Base-by-base conservation (phyloP, 1,284 basidiomycete genomes). In the Puccinia sorghi region DNA sequence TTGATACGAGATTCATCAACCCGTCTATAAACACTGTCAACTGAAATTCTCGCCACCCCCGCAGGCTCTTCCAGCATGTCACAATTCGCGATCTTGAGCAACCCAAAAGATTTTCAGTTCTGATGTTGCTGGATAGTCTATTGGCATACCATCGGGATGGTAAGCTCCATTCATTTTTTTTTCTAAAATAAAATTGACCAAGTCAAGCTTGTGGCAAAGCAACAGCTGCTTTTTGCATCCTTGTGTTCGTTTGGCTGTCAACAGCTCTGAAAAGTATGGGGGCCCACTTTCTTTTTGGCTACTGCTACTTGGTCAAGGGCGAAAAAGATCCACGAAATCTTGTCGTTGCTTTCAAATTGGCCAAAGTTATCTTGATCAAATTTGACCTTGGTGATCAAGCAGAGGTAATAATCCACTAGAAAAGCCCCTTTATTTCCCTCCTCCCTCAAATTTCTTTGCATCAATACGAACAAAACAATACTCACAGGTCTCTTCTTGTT, bases 311-410 rank as follows among this genome's bases (percentile, higher is more conserved):
- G 37, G 94, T 91, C 0, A 91, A 95, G 79, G 95, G 95, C 32
- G 96, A 99, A 85, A 99, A 99, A 32, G 32, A 32, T 32, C 32
- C 32, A 32, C n/a, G 32, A 32, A n/a, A n/a, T n/a, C n/a, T n/a
- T n/a, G 88, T 97, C 81, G 84, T 96, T 8, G 91, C 93, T 5
- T 99, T 99, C 84, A 90, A 91, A 15, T 92, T 99, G 79, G 91
- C 90, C 80, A 88, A 90, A 22, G 91, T 94, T 3, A 88, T 99
- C 32, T 85, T 96, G 8, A 89, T 93, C 52, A 94, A 97, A 82
- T 98, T 98, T 37, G 39, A 37, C 56, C 32, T 39, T n/a, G 32
- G 32, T 32, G 32, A 32, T 32, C 32, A 32, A 32, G 32, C 32
- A 32, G 32, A 32, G 32, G 32, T 32, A 32, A 32, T 32, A 32